These are phyloP conservation scores for Beta lomatogona DNA, from an alignment of 179 eudicot species.

Conservation along the genomic window DNA sequence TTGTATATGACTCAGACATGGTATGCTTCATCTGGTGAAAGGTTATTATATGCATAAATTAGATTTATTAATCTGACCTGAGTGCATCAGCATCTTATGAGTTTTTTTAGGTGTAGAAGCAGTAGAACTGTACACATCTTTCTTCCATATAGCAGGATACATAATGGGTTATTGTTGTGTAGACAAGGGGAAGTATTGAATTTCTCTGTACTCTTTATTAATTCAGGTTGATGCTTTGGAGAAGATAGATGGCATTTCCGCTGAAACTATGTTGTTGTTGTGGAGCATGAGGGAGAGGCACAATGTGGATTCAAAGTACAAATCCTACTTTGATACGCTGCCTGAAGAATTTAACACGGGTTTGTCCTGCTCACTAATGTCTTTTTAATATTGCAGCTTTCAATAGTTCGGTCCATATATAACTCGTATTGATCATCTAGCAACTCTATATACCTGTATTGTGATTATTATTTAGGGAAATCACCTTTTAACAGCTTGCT, in stretches of 20 bases:
- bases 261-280: conserved; percentile 85
- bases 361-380: conserved; percentile 27
- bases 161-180: background rate
- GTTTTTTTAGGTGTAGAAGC: background rate
- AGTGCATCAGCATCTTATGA: background rate
- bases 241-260: conserved; percentile 66
- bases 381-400: background rate
- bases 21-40: conserved; percentile 34
- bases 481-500: conserved; percentile 8
- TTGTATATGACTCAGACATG: conserved; percentile 75
- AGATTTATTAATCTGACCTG: background rate
- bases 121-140: background rate
- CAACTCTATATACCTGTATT: background rate
- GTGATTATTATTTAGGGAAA: background rate
- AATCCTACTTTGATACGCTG: conserved; percentile 75
- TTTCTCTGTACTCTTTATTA: conserved; percentile 18
- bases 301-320: conserved; percentile 58
- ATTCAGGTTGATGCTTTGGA: conserved; percentile 64
- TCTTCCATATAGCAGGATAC: background rate
- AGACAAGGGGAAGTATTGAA: conserved; percentile 11
- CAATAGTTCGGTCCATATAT: background rate
- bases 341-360: conserved; percentile 91
- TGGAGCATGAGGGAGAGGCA: conserved; percentile 99
- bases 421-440: background rate
- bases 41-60: background rate